A percentile compares a stretch with the other conserved stretches of the same genome.
These are phyloP conservation scores for Colletotrichum noveboracense DNA, from an alignment of 2,329 filamentous ascomycete genomes.

Conservation along the genomic window DNA sequence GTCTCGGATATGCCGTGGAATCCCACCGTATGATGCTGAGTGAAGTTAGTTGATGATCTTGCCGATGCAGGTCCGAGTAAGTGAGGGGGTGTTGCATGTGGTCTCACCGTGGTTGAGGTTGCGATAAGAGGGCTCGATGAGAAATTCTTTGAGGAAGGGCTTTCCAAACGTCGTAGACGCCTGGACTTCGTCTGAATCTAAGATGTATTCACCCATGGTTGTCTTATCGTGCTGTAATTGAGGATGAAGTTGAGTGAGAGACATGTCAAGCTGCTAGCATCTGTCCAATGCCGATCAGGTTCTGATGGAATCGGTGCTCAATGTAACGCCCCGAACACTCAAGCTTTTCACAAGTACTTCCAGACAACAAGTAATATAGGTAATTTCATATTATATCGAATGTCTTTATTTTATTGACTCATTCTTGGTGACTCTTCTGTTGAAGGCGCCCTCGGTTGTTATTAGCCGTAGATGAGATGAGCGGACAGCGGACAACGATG, in stretches of 20 bases:
- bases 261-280: neutral
- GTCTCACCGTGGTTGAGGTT: constrained; percentile 79
- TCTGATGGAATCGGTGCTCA: neutral
- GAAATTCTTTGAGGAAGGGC: constrained; percentile 65
- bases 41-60: constrained; percentile 17
- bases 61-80: neutral
- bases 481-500: neutral
- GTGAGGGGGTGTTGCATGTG: neutral
- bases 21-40: constrained; percentile 79
- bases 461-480: neutral
- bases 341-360: neutral
- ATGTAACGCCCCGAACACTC: neutral
- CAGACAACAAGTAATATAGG: neutral
- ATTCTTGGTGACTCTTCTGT: neutral
- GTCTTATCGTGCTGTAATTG: neutral
- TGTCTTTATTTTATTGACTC: neutral
- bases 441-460: neutral
- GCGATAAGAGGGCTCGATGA: constrained; percentile 69
- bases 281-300: neutral
- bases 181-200: neutral
- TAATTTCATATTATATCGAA: neutral
- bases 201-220: neutral
- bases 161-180: constrained; percentile 33
- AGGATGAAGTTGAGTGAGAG: neutral
- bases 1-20: constrained; percentile 66